A percentile compares a stretch with the other conserved stretches of the same genome.
phyloP scores from a whole-genome alignment of 306 rosid genomes.

The Prunus mira region DNA sequence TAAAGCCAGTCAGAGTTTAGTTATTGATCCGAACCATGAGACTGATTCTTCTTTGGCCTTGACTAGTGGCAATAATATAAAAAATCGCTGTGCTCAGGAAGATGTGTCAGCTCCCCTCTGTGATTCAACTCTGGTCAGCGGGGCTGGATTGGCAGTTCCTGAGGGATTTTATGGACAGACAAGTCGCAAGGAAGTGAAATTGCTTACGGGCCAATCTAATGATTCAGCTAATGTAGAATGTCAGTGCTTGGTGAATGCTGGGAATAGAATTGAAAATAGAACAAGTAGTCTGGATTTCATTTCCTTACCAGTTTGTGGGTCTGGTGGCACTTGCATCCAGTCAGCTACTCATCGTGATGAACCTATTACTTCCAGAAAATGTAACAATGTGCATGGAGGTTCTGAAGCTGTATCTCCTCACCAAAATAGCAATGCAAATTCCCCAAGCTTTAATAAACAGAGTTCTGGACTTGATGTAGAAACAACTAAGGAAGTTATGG shows the following conservation, averaged over 20 bases:
- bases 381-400: conserved; percentile 24
- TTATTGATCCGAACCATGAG: conserved; percentile 25
- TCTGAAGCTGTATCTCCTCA: conserved; percentile 33
- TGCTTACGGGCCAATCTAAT: conserved; percentile 13
- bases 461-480: conserved; percentile 30
- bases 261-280: conserved; percentile 24
- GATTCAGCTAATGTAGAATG: conserved; percentile 13
- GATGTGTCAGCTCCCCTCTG: conserved; percentile 25
- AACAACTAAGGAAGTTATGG: conserved; percentile 28
- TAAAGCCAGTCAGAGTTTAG: conserved; percentile 47
- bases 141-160: conserved; percentile 27
- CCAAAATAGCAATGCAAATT: conserved; percentile 34
- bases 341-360: conserved; percentile 28
- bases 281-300: conserved; percentile 25
- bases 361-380: conserved; percentile 42
- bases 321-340: conserved; percentile 33
- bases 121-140: conserved; percentile 30
- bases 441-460: conserved; percentile 34
- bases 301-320: conserved; percentile 33
- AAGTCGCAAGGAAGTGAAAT: conserved; percentile 17
- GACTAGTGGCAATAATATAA: conserved; percentile 14
- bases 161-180: conserved; percentile 23
- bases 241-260: conserved; percentile 13
- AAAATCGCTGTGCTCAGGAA: conserved; percentile 24
- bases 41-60: conserved; percentile 28